phyloP scores from a whole-genome alignment of 2,329 filamentous ascomycete species.

The Orbilia blumenaviensis region DNA sequence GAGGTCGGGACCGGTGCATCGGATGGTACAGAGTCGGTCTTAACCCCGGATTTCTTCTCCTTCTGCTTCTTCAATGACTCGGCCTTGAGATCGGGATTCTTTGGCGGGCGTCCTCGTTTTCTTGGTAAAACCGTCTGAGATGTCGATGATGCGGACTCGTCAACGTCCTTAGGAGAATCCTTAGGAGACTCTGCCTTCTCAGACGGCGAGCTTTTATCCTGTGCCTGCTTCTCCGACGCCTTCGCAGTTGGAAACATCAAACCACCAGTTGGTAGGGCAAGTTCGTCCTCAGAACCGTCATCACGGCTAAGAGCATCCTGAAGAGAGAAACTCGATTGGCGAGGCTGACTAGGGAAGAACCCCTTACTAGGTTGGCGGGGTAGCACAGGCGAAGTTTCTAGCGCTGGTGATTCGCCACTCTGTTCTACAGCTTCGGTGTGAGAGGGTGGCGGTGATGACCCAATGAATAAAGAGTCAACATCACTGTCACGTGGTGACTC shows the following conservation, averaged over 20 bases:
- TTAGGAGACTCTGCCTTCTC: conserved; percentile 40
- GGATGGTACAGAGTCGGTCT: conserved; percentile 24
- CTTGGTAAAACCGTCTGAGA: conserved; percentile 25
- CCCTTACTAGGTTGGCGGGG: conserved; percentile 35
- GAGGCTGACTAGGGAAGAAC: conserved; percentile 33
- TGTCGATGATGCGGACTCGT: conserved; percentile 33
- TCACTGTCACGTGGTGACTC: conserved; percentile 51
- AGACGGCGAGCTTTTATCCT: conserved; percentile 25
- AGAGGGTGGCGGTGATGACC: conserved; percentile 46
- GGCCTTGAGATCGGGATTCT: conserved; percentile 30
- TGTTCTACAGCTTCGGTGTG: conserved; percentile 29
- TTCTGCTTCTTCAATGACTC: conserved; percentile 25
- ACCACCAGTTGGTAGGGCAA: not conserved
- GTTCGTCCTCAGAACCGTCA: conserved; percentile 25
- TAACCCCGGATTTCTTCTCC: conserved; percentile 27
- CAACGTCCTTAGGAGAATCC: conserved; percentile 31
- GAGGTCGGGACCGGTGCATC: conserved; percentile 33
- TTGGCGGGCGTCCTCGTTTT: conserved; percentile 47
- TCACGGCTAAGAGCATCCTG: conserved; percentile 30
- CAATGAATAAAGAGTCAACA: conserved; percentile 51
- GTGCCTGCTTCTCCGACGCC: not conserved
- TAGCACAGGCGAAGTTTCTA: conserved; percentile 14
- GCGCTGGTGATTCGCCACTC: conserved; percentile 30
- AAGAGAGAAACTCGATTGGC: conserved; percentile 22
- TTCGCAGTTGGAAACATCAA: conserved; percentile 7